These are phyloP conservation scores for Diplosphaera chodatii DNA, from an alignment of 139 green algal species.

Conservation along the genomic window DNA sequence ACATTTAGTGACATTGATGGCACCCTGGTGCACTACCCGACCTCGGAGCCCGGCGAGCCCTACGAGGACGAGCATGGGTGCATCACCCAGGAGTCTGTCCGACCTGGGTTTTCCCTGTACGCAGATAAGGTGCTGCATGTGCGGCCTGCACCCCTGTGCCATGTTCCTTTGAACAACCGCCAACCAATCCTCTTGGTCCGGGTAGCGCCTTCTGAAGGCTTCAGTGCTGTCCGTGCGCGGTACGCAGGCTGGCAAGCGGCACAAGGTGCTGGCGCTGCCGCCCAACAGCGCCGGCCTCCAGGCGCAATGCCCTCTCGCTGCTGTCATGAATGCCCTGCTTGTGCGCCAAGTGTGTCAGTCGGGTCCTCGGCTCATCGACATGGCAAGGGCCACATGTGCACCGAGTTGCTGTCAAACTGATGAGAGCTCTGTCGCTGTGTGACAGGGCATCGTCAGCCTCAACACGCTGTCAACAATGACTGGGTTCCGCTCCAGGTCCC, in stretches of 20 bases:
- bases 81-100: neutral
- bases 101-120: neutral
- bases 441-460: constrained; percentile 21
- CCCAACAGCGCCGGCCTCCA: constrained; percentile 38
- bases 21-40: constrained; percentile 46
- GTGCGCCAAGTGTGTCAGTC: too few species aligned
- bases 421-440: too few species aligned
- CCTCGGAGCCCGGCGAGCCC: neutral
- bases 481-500: constrained; percentile 19
- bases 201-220: too few species aligned
- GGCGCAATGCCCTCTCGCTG: too few species aligned
- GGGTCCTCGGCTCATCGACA: too few species aligned
- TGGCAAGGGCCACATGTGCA: too few species aligned
- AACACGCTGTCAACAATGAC: constrained; percentile 24
- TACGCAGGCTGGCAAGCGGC: constrained; percentile 5
- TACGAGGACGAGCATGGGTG: constrained; percentile 5
- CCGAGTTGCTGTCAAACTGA: too few species aligned
- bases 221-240: too few species aligned
- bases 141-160: too few species aligned
- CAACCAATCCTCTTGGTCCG: too few species aligned
- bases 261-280: constrained; percentile 42
- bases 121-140: neutral
- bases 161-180: too few species aligned
- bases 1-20: constrained; percentile 57
- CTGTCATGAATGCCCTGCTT: too few species aligned